A percentile compares a stretch with the other conserved stretches of the same genome.
phyloP scores from a whole-genome alignment of 2,329 filamentous ascomycete species.

The Corynespora cassiicola region DNA sequence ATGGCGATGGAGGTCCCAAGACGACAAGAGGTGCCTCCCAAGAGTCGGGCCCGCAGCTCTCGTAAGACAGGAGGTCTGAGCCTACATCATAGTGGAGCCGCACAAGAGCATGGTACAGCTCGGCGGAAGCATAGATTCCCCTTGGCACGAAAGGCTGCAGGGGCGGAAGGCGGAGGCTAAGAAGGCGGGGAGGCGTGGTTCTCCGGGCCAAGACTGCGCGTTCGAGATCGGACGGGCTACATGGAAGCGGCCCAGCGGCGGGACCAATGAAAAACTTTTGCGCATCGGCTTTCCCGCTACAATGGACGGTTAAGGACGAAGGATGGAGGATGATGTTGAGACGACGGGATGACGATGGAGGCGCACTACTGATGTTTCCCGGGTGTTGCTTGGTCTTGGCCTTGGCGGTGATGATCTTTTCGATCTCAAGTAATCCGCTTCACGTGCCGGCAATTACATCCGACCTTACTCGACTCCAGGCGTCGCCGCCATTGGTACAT shows the following conservation, averaged over 20 bases:
- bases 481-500: too few relatives aligned
- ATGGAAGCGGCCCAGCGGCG: conserved; percentile 1
- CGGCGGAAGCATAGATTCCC: conserved; percentile 3
- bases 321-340: conserved; percentile 3
- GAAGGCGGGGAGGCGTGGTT: conserved; percentile 4
- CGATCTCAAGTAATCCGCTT: background rate
- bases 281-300: background rate
- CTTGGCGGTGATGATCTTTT: too few relatives aligned
- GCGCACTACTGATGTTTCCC: background rate
- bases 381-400: conserved; percentile 14
- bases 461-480: too few relatives aligned
- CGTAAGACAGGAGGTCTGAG: conserved; percentile 18
- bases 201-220: conserved; percentile 19
- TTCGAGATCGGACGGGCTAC: conserved; percentile 6
- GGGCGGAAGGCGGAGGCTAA: conserved; percentile 17
- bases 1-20: conserved; percentile 15
- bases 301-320: too few relatives aligned
- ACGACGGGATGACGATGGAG: conserved; percentile 10
- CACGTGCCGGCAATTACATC: background rate
- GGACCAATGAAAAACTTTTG: conserved; percentile 8
- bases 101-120: conserved; percentile 1
- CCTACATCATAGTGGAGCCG: conserved; percentile 36
- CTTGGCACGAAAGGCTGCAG: conserved; percentile 20
- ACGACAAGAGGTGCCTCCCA: conserved; percentile 19
- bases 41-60: conserved; percentile 10